Evolutionary conservation across 177 flowering plant species (phyloP), one percentile per base, ranked within the genome.

Genomic region (Vitis hybrid): DNA sequence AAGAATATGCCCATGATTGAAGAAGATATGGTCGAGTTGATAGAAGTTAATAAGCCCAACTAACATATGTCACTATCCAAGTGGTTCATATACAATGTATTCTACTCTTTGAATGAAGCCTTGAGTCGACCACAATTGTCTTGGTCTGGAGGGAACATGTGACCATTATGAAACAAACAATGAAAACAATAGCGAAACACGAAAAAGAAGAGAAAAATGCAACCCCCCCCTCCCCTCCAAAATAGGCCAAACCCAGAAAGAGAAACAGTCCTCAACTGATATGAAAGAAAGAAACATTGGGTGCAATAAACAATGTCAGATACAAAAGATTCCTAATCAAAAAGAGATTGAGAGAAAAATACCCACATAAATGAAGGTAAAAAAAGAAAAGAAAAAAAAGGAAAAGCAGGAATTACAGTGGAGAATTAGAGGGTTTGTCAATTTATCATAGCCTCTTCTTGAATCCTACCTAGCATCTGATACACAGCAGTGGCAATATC

Each of bases 401-500:
- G 8, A 39, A 39, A 39, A 7, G 8, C 45, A 39, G 45, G 45
- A 57, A 12, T 57, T 26, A 18, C 60, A 26, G 12, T 53, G 56
- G 56, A 53, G 16, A 53, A 53, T 53, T 53, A 53, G 56, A 13
- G 29, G 6, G 13, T 45, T 10, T 63, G 45, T 39, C 60, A 68
- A 51, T 62, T 66, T 64, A 67, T 31, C 52, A 48, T 26, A 48
- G 77, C 71, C 60, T 81, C 80, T 67, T 77, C 79, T 53, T 79
- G 76, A 71, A 84, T 79, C 60, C 71, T 79, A 55, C 56, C 62
- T 8, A 85, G 70, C 51, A 88, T 65, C 74, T 88, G 79, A 72
- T 86, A 73, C 65, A 88, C 89, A n/a, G 86, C 89, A 2, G 83
- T 68, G 15, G 91, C 91, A 67, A 90, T 86, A 68, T 90, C 91